Evolutionary conservation across 768 basidiomycete species (phyloP).

Genomic region (Kwoniella mangroviensis): DNA sequence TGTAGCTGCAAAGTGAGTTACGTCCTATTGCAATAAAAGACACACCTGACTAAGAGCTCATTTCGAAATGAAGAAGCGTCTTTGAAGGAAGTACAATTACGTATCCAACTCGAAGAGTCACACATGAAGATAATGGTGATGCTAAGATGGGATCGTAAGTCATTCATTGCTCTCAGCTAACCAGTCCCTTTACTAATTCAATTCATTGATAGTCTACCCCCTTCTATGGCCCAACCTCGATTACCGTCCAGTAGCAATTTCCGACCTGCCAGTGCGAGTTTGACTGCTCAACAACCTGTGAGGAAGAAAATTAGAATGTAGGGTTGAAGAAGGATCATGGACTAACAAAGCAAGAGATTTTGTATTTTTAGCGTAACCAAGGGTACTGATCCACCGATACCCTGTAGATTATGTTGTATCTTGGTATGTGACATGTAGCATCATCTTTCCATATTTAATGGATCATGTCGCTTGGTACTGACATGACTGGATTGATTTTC

Average conservation of each 20-base stretch:
- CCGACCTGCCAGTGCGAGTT: conserved; percentile 36
- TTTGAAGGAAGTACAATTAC: conserved; percentile 70
- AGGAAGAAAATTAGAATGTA: conserved; percentile 26
- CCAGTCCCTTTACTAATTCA: no score
- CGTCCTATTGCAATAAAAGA: no score
- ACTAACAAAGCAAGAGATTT: background rate
- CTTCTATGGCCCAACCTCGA: conserved; percentile 41
- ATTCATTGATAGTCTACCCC: conserved; percentile 41
- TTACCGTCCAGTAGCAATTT: conserved; percentile 51
- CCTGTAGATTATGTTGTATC: background rate
- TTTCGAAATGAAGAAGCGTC: conserved; percentile 62
- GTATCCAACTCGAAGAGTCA: conserved; percentile 85
- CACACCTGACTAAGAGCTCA: no score
- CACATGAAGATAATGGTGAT: conserved; percentile 74
- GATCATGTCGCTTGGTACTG: no score
- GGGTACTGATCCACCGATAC: background rate
- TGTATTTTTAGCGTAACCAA: background rate
- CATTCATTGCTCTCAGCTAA: no score
- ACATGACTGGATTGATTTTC: no score
- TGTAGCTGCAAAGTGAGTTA: conserved; percentile 79
- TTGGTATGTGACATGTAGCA: background rate
- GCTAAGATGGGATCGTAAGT: conserved; percentile 57
- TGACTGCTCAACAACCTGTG: conserved; percentile 8
- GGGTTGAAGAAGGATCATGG: background rate
- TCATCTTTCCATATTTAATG: no score